Evolutionary conservation across 345 rosid genomes (phyloP).

Genomic region (Aegle marmelos): DNA sequence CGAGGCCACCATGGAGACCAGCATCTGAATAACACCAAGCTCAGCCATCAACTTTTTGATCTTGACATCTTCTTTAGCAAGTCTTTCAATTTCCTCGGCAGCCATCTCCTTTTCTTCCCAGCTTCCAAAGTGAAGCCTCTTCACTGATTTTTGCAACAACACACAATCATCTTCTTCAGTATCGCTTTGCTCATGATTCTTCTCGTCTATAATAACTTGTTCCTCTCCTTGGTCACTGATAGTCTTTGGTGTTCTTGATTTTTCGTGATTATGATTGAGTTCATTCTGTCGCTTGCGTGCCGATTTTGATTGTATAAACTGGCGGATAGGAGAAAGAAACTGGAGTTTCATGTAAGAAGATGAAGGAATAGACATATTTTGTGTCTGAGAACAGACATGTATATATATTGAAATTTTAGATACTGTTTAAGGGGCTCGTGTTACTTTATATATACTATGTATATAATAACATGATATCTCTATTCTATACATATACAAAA

Average conservation of each 20-base stretch:
- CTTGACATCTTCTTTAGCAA: conserved; percentile 59
- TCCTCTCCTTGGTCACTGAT: neutral
- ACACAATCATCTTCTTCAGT: conserved; percentile 31
- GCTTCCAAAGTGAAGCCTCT: conserved; percentile 79
- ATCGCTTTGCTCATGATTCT: neutral
- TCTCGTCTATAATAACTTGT: neutral
- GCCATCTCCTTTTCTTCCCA: conserved; percentile 73
- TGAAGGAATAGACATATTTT: conserved; percentile 31
- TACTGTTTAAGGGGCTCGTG: conserved; percentile 16
- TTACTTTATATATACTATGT: conserved; percentile 4
- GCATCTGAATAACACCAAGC: conserved; percentile 75
- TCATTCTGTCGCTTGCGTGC: conserved; percentile 27
- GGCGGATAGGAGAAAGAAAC: conserved; percentile 56
- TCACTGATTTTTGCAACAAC: conserved; percentile 71
- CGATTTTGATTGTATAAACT: conserved; percentile 55
- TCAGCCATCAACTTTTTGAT: conserved; percentile 69
- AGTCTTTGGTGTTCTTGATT: neutral
- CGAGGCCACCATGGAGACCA: conserved; percentile 65
- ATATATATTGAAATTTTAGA: neutral
- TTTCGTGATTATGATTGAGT: conserved; percentile 17
- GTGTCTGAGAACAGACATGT: conserved; percentile 12
- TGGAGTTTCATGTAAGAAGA: conserved; percentile 45
- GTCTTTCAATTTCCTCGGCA: conserved; percentile 54
- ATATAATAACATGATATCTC: no score
- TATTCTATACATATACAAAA: no score